Evolutionary conservation across 768 basidiomycete species (phyloP).

Genomic region (Solioccasus polychromus): DNA sequence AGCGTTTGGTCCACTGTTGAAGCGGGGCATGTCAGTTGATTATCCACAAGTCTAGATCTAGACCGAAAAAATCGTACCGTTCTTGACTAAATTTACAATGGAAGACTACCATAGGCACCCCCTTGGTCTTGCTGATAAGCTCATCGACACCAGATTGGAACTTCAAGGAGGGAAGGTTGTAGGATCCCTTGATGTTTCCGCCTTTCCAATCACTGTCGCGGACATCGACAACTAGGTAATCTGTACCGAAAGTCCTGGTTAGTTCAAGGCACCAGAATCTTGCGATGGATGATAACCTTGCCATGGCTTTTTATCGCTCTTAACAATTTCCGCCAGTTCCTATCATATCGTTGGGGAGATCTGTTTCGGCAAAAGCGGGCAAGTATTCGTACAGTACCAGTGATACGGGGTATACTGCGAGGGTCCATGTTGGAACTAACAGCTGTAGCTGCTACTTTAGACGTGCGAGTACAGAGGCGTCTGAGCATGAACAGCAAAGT

Average conservation of each 20-base stretch:
- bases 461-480: conserved; percentile 1
- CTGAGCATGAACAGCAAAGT: conserved; percentile 9
- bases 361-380: conserved; percentile 1
- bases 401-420: conserved; percentile 18
- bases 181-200: conserved; percentile 69
- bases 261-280: background rate
- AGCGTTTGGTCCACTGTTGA: conserved; percentile 68
- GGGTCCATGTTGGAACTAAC: conserved; percentile 14
- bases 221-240: conserved; percentile 79
- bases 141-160: conserved; percentile 57
- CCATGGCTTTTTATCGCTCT: conserved; percentile 53
- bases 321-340: conserved; percentile 71
- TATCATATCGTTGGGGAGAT: conserved; percentile 38
- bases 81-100: conserved; percentile 78
- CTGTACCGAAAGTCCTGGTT: conserved; percentile 23
- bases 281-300: conserved; percentile 29
- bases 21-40: conserved; percentile 2
- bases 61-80: conserved; percentile 45
- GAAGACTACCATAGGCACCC: conserved; percentile 65
- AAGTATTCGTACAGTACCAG: conserved; percentile 16
- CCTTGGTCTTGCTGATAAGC: conserved; percentile 59
- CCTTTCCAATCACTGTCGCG: conserved; percentile 80
- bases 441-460: background rate
- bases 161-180: conserved; percentile 58
- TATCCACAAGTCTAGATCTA: background rate